phyloP scores from a whole-genome alignment of 2,329 filamentous ascomycete species.

The Lasiodiplodia citricola region DNA sequence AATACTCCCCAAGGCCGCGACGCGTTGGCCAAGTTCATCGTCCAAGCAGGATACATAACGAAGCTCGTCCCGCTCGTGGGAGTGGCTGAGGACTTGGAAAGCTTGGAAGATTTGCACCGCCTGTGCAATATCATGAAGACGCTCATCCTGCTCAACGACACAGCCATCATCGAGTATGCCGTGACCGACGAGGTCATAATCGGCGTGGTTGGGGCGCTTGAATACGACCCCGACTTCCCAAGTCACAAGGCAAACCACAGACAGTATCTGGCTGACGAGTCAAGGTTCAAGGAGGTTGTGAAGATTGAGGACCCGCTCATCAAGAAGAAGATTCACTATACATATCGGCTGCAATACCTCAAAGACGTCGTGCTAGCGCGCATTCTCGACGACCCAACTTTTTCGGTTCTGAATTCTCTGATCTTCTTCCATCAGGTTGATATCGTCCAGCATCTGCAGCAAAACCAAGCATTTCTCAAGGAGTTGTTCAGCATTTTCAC shows the following conservation, averaged over 20 bases:
- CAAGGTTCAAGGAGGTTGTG: constrained; percentile 95
- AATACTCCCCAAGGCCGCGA: constrained; percentile 78
- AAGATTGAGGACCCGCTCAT: constrained; percentile 83
- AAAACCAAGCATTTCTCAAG: constrained; percentile 75
- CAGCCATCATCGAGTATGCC: constrained; percentile 88
- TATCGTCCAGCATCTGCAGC: constrained; percentile 93
- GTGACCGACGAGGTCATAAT: constrained; percentile 88
- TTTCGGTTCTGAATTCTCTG: constrained; percentile 93
- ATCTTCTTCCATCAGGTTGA: constrained; percentile 99
- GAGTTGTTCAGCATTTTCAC: constrained; percentile 89
- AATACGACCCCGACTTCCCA: constrained; percentile 98
- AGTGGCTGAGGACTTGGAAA: constrained; percentile 90
- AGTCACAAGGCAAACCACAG: constrained; percentile 97
- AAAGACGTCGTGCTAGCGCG: constrained; percentile 98
- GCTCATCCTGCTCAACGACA: constrained; percentile 93
- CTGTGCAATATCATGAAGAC: constrained; percentile 99
- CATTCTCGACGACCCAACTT: constrained; percentile 96
- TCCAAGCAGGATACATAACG: constrained; percentile 82
- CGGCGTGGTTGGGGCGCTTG: constrained; percentile 91
- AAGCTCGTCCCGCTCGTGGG: constrained; percentile 86
- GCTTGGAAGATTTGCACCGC: constrained; percentile 81
- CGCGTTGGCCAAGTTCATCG: constrained; percentile 83
- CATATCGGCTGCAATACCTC: constrained; percentile 92
- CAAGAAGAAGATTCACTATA: constrained; percentile 91
- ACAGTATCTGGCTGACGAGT: constrained; percentile 86